Percentiles rank a stretch among this genome's conserved stretches.
Evolutionary conservation across 768 basidiomycete genomes (phyloP).

Genomic region (Kwoniella shandongensis): DNA sequence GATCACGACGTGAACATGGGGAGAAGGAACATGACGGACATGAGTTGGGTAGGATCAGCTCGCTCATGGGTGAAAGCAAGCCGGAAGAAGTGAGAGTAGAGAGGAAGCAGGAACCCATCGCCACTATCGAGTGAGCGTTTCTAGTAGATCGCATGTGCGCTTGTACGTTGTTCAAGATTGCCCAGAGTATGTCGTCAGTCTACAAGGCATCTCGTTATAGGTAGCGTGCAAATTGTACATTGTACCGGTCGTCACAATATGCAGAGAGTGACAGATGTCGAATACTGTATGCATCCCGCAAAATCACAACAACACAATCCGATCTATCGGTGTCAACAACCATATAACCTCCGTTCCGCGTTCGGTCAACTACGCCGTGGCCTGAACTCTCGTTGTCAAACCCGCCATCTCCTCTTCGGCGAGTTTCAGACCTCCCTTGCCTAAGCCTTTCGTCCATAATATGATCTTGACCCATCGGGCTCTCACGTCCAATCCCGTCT

Average conservation of each 20-base stretch:
- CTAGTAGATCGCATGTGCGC: too few species aligned
- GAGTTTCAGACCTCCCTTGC: slow-evolving; percentile 38
- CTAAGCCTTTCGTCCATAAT: slow-evolving; percentile 45
- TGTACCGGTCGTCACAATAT: too few species aligned
- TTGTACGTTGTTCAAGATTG: too few species aligned
- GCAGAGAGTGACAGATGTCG: too few species aligned
- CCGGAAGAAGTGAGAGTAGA: too few species aligned
- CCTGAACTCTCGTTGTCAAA: slow-evolving; percentile 13
- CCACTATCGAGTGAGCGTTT: not conserved
- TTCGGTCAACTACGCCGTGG: not conserved
- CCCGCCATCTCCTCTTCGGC: slow-evolving; percentile 46
- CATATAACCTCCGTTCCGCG: too few species aligned
- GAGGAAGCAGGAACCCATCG: not conserved
- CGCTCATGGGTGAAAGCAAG: not conserved
- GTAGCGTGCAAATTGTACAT: too few species aligned
- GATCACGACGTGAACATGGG: not conserved
- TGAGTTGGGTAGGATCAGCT: not conserved
- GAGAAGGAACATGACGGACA: not conserved
- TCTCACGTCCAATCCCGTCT: slow-evolving; percentile 47
- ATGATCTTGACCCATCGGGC: slow-evolving; percentile 41
- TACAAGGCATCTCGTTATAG: too few species aligned
- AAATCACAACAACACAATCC: too few species aligned
- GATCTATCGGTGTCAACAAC: too few species aligned
- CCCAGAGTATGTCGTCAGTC: too few species aligned
- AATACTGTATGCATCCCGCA: too few species aligned